Base-by-base conservation (phyloP, 2,329 filamentous ascomycete genomes). In the Fusarium proliferatum region DNA sequence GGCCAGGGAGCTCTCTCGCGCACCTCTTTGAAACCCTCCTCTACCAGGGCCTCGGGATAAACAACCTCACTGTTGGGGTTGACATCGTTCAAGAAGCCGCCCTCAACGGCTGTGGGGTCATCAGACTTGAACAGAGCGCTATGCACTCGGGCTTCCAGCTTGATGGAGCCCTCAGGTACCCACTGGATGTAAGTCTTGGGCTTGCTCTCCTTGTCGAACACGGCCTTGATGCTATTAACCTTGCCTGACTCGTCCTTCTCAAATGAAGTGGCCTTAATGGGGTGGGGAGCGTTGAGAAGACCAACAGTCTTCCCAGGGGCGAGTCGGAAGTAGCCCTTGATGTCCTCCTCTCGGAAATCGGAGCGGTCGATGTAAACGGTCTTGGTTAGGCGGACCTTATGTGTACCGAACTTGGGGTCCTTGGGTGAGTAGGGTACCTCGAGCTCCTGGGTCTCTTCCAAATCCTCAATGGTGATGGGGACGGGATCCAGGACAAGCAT, bases 401-500 rank as follows among this genome's bases (percentile, higher is more conserved):
- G 89, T 15, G 85, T 87, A 38, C 91, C 92, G 82, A 92, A 90
- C 21, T 85, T 86, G 4, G 93, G 88, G 74, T 95, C 90, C 83
- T 97, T 97, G 30, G 94, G 91, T 23, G 93, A 93, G 84, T 97
- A 97, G 0, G 95, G 94, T 13, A 96, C 82, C 60, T 92, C 88
- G 6, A 96, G 81, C 67, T 93, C 88, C 49, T 80, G 71, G 11
- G 81, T 76, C 52, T 73, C 82, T 36, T 93, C 89, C 58, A 93
- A 87, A 77, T 96, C 93, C 74, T 96, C 93, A 67, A 98, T 94
- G 36, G 94, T 86, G 17, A 98, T 91, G 39, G 91, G 92, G 51
- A 98, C 86, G 0, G 96, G 96, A 74, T 98, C 94, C 26, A 97
- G 88, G 5, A 98, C 90, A 36, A 98, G 87, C 93, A 97, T 96